Conservation (phyloP, 805 yeast species). For the Pichia phayaonensis region DNA sequence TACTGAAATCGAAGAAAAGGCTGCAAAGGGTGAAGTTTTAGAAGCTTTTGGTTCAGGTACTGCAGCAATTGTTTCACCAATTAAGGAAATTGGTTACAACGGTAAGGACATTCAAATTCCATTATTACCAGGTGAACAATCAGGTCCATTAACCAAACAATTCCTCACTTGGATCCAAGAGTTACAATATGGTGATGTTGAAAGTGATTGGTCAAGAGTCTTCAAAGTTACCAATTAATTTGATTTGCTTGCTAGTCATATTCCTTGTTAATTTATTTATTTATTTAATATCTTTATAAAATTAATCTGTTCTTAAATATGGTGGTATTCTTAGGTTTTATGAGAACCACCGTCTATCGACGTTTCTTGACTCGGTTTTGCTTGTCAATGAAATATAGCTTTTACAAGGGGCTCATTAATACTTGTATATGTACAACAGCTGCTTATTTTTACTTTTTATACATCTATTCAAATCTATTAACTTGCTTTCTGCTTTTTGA, state of each 20-base stretch:
- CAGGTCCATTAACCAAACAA: slow-evolving; percentile 69
- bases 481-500: too few relatives aligned
- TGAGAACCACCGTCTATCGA: too few relatives aligned
- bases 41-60: slow-evolving; percentile 98
- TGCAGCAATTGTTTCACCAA: slow-evolving; percentile 95
- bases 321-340: too few relatives aligned
- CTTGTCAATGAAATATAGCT: too few relatives aligned
- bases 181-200: slow-evolving; percentile 82
- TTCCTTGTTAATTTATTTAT: too few relatives aligned
- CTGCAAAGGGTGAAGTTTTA: slow-evolving; percentile 72
- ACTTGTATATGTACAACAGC: too few relatives aligned
- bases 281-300: background rate
- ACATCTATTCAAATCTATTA: too few relatives aligned
- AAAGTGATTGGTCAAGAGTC: slow-evolving; percentile 48
- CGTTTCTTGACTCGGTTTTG: too few relatives aligned
- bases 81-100: slow-evolving; percentile 75
- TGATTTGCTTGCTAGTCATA: too few relatives aligned
- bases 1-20: slow-evolving; percentile 68
- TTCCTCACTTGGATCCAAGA: slow-evolving; percentile 81
- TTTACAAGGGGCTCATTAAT: too few relatives aligned
- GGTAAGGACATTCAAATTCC: slow-evolving; percentile 74
- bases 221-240: slow-evolving; percentile 12
- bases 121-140: slow-evolving; percentile 67
- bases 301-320: background rate
- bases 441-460: too few relatives aligned